A percentile compares a stretch with the other conserved stretches of the same genome.
phyloP scores from a whole-genome alignment of 2,329 filamentous ascomycete genomes.

The Monosporascus sp. region DNA sequence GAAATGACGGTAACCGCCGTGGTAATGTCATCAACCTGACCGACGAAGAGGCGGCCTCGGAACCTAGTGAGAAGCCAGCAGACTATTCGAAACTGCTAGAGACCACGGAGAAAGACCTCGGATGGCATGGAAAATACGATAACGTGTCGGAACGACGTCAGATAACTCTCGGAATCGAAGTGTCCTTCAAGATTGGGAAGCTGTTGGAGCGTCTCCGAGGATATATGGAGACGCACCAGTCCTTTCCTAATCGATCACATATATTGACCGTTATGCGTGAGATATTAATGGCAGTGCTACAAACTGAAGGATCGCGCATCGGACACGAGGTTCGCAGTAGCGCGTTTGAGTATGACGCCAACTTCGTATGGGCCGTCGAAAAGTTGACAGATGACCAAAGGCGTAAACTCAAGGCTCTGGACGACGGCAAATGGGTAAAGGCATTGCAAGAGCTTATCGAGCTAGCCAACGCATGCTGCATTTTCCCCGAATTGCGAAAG shows the following conservation, averaged over 20 bases:
- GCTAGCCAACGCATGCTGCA: background rate
- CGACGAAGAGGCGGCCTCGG: constrained; percentile 1
- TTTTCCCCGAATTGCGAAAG: background rate
- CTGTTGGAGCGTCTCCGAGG: background rate
- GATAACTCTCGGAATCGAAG: background rate
- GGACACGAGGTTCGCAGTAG: constrained; percentile 1
- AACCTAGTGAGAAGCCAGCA: constrained; percentile 3
- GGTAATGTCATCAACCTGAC: background rate
- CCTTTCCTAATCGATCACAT: constrained; percentile 2
- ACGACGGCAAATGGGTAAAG: constrained; percentile 2
- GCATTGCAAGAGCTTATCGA: background rate
- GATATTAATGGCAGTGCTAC: constrained; percentile 1
- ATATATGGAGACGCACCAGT: constrained; percentile 1
- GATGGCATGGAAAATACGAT: constrained; percentile 4
- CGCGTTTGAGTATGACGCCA: constrained; percentile 1
- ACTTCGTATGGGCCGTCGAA: background rate
- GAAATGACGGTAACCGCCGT: background rate
- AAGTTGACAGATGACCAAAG: constrained; percentile 1
- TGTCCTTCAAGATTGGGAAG: constrained; percentile 1
- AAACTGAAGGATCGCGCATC: constrained; percentile 2
- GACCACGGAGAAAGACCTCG: constrained; percentile 3
- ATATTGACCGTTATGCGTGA: constrained; percentile 5
- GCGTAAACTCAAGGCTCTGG: background rate
- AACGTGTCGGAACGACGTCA: constrained; percentile 1
- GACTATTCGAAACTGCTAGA: constrained; percentile 3